Conservation (phyloP, 2,329 filamentous ascomycete species). For the Penicillium sumatraense region DNA sequence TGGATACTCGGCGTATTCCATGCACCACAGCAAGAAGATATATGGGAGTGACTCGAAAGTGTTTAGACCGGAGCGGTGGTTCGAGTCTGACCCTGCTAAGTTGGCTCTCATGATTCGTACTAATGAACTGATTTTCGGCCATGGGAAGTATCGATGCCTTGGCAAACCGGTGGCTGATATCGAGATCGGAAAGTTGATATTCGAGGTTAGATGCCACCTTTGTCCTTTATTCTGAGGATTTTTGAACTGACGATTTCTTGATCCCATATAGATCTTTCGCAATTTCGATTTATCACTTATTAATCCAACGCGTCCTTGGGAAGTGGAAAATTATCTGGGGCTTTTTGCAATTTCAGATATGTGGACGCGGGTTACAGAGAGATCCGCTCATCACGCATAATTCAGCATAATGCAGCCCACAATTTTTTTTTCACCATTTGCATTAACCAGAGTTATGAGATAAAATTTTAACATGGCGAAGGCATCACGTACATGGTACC, state of each 20-base stretch:
- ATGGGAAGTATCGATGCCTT: constrained; percentile 23
- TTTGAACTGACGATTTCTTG: neutral
- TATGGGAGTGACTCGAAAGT: constrained; percentile 22
- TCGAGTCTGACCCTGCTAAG: constrained; percentile 14
- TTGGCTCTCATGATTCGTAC: constrained; percentile 18
- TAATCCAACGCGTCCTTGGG: constrained; percentile 21
- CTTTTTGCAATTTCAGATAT: constrained; percentile 23
- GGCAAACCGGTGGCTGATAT: constrained; percentile 23
- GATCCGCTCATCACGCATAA: neutral
- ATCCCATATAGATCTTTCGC: constrained; percentile 16
- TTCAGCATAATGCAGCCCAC: constrained; percentile 1
- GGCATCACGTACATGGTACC: too few relatives aligned
- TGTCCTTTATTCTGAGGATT: neutral
- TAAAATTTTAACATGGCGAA: too few relatives aligned
- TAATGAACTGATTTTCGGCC: constrained; percentile 21
- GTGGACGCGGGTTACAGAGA: constrained; percentile 21
- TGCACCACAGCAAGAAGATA: constrained; percentile 20
- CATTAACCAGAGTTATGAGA: too few relatives aligned
- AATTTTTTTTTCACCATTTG: too few relatives aligned
- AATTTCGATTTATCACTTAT: constrained; percentile 23
- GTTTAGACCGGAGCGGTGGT: constrained; percentile 23
- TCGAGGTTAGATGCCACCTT: constrained; percentile 15
- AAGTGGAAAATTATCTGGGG: constrained; percentile 18
- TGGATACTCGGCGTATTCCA: constrained; percentile 20
- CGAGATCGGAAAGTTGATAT: constrained; percentile 19